Base-by-base conservation (phyloP, 2,329 filamentous ascomycete genomes). In the Macrophomina tecta region DNA sequence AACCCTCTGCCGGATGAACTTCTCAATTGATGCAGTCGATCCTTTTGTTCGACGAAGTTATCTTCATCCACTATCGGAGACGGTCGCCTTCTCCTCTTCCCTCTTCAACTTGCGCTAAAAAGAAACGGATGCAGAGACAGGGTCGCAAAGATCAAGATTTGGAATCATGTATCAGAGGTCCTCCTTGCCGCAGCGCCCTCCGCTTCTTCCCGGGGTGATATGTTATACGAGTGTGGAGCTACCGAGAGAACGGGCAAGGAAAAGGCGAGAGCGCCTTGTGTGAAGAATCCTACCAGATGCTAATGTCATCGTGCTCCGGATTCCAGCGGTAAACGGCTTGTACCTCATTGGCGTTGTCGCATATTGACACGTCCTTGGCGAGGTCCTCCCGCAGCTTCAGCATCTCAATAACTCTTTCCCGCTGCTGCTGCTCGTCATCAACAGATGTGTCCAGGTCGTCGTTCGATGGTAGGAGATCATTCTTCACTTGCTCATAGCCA, bases 271-370 rank as follows among this genome's bases (percentile, higher is more conserved):
- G 23, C 23, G 12, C 12, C 2, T 11, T 11, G 32, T 18, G 16
- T 55, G 52, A 3, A 23, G 23, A 23, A 23, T 23, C 23, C 23
- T 23, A 18, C 46, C 56, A 60, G 6, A 60, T 40, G 30, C 16
- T 12, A 46, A 60, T 60, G 40, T 23, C 14, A 42, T 60, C 56
- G 28, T 60, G 56, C 40, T 60, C 56, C 14, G 56, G 16, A 36
- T 60, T 60, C 56, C 56, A 60, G 5, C 56, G 56, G 56, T 60
- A 60, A 16, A 60, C 56, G 28, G 40, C 40, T 23, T 38, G 56
- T 28, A 60, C 40, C 28, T 60, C 56, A 16, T 60, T 48, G 28
- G 56, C 56, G 40, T 60, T 48, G 56, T 60, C 56, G 56, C 56
- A 60, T 32, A 60, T 46, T 9, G 56, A 60, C 14, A 60, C 56